These are phyloP conservation scores for Debaryomyces udenii DNA, from an alignment of 1,139 yeast genomes.

Conservation along the genomic window DNA sequence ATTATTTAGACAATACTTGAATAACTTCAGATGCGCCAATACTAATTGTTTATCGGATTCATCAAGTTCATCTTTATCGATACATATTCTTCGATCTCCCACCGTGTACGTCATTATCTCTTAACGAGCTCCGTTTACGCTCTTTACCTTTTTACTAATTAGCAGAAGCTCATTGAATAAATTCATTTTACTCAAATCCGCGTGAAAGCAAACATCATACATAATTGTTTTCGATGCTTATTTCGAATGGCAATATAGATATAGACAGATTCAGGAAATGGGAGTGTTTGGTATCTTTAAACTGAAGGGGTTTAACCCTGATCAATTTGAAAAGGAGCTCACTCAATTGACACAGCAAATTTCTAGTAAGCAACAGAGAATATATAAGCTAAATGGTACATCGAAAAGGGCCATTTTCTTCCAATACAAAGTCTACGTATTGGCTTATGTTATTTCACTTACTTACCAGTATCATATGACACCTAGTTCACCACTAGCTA, in stretches of 20 bases:
- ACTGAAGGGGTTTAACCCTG: slow-evolving; percentile 49
- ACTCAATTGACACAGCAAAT: slow-evolving; percentile 45
- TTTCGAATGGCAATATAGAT: no score
- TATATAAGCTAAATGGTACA: slow-evolving; percentile 25
- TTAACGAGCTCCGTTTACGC: not conserved
- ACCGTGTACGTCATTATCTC: slow-evolving; percentile 36
- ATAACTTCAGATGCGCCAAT: slow-evolving; percentile 32
- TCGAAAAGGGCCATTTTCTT: slow-evolving; percentile 14
- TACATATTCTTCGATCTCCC: slow-evolving; percentile 32
- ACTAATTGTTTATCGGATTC: slow-evolving; percentile 31
- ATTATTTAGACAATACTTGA: slow-evolving; percentile 38
- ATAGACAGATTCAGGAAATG: slow-evolving; percentile 17
- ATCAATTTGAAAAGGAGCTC: slow-evolving; percentile 53
- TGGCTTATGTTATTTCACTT: slow-evolving; percentile 36
- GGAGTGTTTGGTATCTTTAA: slow-evolving; percentile 36
- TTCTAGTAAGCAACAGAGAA: slow-evolving; percentile 33
- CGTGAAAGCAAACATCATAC: slow-evolving; percentile 8
- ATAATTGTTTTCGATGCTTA: no score
- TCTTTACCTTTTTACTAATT: not conserved
- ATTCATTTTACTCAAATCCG: not conserved
- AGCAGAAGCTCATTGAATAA: not conserved
- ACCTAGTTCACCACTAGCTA: slow-evolving; percentile 21
- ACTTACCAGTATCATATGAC: slow-evolving; percentile 28
- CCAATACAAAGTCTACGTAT: slow-evolving; percentile 29
- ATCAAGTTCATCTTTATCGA: slow-evolving; percentile 24